Evolutionary conservation across 1,139 yeast species (phyloP), one percentile per base, ranked within the genome.

Genomic region (Tardiomyces blankii): DNA sequence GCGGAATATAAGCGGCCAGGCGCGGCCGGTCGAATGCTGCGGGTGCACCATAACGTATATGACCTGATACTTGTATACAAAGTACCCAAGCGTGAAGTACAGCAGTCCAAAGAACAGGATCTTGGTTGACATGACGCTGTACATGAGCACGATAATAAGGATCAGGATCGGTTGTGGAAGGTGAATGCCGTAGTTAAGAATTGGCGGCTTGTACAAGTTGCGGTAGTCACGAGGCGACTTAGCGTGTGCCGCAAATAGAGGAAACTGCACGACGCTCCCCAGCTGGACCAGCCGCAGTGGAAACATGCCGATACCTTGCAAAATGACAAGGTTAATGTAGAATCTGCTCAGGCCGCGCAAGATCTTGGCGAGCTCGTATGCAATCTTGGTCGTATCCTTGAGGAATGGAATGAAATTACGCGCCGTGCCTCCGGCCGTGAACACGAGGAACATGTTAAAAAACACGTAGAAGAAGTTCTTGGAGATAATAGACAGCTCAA

Each of bases 1-100:
- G 52, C 93, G 72, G 61, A 80, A 79, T 2, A 86, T 81, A 49
- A 84, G 67, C 1, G 93, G 89, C 95, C 94, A 85, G 0, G 85
- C 89, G 56, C 81, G 80, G 3, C 95, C 95, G 0, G 94, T 86
- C 0, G 93, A 82, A 62, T 86, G 95, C 43, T 87, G 94, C 4
- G 91, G 85, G 60, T 86, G 95, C 33, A 84, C 86, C 68, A 82
- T 80, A 0, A 89, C 78, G 60, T 82, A 86, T 51, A 86, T 68
- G 50, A 85, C 68, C 63, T 84, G 94, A 60, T 84, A 86, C 63
- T 86, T 86, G 72, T 78, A 83, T 6, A 84, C 88, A 57, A 78
- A 79, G 59, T 77, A 85, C 0, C 95, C 95, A 47, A 82, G 65
- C 18, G 80, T 61, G 57, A 86, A 86, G 61, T 86, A 86, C 1